Evolutionary conservation across 768 basidiomycete species (phyloP), one percentile per base, ranked within the genome.

Genomic region (Naganishia antarctica): DNA sequence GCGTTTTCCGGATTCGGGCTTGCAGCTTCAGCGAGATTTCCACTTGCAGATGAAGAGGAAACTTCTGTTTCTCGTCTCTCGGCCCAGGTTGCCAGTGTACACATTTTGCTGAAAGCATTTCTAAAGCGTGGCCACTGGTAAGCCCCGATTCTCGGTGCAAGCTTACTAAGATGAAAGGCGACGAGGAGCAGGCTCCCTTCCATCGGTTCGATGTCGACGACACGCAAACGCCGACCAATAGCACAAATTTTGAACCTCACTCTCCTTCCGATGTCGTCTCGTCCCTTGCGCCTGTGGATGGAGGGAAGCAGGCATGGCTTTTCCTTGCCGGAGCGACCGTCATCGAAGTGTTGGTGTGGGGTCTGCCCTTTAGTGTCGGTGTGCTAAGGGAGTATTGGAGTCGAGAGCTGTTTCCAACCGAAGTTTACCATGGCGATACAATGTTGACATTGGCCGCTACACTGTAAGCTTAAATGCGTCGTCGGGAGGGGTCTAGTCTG

Each of bases 311-410:
- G 2, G 74, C 74, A 28, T 75, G 74, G 74, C 45, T 67, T 0
- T 75, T 75, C 60, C 57, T 75, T 11, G n/a, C 70, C 0, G 74
- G 58, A 6, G 72, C 72, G 7, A 75, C 74, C 0, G 43, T 62
- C 1, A 71, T 72, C 13, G 74, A 75, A 63, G 59, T 67, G 7
- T 58, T 71, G 1, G 65, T 73, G 0, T 75, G 72, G 72, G 74
- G 74, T 9, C 31, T 75, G 25, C 74, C 74, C 13, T 75, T 72
- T 50, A 70, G 70, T 26, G 69, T 75, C 44, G 74, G 74, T 60
- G 68, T 75, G 13, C 61, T 75, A 37, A 70, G 73, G 60, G 60
- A 62, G 29, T 75, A 73, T 34, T 75, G 74, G 72, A 71, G 70
- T 7, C 66, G 65, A 26, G 60, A 40, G 31, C 58, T 72, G 13